phyloP scores from a whole-genome alignment of 768 basidiomycete species.

The Suillus subluteus region DNA sequence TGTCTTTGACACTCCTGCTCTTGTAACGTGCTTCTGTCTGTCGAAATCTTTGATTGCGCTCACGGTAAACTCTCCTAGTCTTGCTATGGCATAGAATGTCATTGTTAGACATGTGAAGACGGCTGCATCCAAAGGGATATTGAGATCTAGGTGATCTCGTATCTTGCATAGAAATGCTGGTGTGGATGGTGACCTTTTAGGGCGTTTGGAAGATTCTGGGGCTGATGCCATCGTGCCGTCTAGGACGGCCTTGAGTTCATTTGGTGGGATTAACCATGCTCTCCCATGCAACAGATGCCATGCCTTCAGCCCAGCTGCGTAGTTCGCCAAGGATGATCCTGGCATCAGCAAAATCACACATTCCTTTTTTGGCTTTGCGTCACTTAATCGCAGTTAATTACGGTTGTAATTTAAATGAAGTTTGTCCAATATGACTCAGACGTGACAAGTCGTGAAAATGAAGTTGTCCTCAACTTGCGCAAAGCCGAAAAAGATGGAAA shows the following conservation, averaged over 20 bases:
- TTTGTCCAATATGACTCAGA: no score
- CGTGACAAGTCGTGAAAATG: no score
- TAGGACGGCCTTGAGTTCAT: constrained; percentile 20
- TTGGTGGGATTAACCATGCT: constrained; percentile 18
- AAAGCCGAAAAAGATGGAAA: no score
- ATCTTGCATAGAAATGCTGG: not conserved
- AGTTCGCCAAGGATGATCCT: constrained; percentile 19
- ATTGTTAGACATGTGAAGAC: constrained; percentile 41
- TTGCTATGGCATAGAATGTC: constrained; percentile 38
- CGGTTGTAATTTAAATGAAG: no score
- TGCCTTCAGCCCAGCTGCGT: constrained; percentile 20
- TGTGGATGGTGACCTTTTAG: constrained; percentile 16
- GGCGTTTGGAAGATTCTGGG: constrained; percentile 29
- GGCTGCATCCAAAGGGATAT: constrained; percentile 36
- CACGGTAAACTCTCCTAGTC: constrained; percentile 45
- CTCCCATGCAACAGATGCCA: constrained; percentile 31
- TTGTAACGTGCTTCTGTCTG: constrained; percentile 33
- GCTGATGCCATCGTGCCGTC: constrained; percentile 3
- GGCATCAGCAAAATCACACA: no score
- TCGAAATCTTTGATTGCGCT: constrained; percentile 37
- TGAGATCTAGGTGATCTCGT: constrained; percentile 25
- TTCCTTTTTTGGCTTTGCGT: no score
- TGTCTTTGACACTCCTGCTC: constrained; percentile 9
- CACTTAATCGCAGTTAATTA: no score
- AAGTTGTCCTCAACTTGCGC: no score